These are phyloP conservation scores for Brassica rapa DNA, from an alignment of 345 rosid genomes.

Conservation along the genomic window DNA sequence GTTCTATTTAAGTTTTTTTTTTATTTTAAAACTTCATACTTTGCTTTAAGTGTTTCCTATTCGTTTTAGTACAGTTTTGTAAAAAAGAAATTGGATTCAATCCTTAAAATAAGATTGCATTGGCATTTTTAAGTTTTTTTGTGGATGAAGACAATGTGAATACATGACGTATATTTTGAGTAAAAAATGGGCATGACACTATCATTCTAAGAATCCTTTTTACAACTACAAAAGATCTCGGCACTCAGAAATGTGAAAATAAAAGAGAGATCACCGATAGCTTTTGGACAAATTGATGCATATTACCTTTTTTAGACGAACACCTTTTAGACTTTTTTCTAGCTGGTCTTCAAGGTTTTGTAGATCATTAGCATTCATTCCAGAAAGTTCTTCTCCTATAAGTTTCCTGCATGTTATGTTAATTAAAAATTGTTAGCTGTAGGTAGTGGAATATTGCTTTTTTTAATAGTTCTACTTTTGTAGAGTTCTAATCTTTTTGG, in stretches of 20 bases:
- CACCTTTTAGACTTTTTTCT: conserved; percentile 66
- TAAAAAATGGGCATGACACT: neutral
- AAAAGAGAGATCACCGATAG: neutral
- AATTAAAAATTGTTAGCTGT: neutral
- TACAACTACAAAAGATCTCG: no score
- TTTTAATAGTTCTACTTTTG: neutral
- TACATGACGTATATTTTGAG: no score
- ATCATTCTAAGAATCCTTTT: no score
- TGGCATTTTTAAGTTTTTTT: no score
- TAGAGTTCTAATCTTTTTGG: neutral
- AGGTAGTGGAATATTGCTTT: neutral
- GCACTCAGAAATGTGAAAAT: neutral
- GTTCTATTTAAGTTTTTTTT: neutral
- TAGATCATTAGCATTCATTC: conserved; percentile 64
- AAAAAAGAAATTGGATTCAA: no score
- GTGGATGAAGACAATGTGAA: no score
- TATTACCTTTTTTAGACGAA: conserved; percentile 63
- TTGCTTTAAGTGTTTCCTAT: no score
- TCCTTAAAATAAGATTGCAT: no score
- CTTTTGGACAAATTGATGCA: neutral
- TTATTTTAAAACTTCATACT: no score
- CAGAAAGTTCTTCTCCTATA: conserved; percentile 80
- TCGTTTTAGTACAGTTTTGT: no score
- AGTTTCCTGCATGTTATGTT: conserved; percentile 52
- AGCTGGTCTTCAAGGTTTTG: conserved; percentile 77